Conservation (phyloP, 331 rosid species). For the Pyracantha coccinea region DNA sequence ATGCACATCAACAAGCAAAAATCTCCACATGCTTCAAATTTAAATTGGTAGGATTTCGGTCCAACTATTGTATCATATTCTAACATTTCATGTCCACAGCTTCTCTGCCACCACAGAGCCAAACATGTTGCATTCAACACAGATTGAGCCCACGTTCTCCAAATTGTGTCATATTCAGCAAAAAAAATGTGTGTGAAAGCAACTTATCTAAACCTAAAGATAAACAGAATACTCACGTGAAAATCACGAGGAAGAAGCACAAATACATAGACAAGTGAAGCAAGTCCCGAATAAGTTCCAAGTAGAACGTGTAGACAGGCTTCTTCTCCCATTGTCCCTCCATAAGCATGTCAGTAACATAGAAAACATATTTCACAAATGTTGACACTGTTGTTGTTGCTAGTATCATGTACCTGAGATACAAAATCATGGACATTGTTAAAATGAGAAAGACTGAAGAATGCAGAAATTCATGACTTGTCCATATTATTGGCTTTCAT, state of each 20-base stretch:
- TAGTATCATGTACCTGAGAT: constrained; percentile 94
- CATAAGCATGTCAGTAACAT: constrained; percentile 90
- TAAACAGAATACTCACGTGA: constrained; percentile 60
- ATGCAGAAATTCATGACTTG: neutral
- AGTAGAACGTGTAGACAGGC: constrained; percentile 89
- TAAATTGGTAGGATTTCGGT: neutral
- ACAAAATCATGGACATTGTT: constrained; percentile 11
- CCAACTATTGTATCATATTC: neutral
- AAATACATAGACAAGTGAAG: constrained; percentile 93
- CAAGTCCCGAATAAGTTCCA: constrained; percentile 93
- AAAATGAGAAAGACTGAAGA: neutral
- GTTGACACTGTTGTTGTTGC: constrained; percentile 90
- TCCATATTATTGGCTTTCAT: neutral
- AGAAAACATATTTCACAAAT: constrained; percentile 85
- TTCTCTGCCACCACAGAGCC: neutral
- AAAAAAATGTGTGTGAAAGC: neutral
- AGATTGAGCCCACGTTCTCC: neutral
- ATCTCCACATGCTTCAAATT: neutral
- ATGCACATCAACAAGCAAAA: neutral
- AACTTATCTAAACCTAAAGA: neutral
- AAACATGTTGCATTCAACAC: neutral
- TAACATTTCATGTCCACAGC: neutral
- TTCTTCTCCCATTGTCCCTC: constrained; percentile 99
- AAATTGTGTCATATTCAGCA: neutral
- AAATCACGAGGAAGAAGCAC: constrained; percentile 92